These are phyloP conservation scores for Nannochloropsis gaditana DNA, from an alignment of 108 stramenopile genomes.

Conservation along the genomic window DNA sequence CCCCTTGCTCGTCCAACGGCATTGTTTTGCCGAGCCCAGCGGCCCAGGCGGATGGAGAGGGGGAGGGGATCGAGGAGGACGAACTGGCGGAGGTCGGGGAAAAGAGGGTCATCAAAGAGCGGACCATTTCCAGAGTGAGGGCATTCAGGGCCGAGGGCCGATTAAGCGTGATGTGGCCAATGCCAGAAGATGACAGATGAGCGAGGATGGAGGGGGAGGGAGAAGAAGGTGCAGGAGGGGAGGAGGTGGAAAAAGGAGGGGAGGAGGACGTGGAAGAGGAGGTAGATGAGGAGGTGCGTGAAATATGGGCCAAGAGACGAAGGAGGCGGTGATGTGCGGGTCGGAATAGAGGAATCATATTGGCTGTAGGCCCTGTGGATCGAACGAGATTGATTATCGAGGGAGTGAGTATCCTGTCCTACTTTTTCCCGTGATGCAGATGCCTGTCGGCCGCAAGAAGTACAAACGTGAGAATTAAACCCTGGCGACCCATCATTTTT, in stretches of 20 bases:
- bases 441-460: too few species aligned
- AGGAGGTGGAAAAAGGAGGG: too few species aligned
- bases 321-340: neutral
- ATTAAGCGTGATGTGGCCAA: slow-evolving; percentile 41
- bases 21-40: neutral
- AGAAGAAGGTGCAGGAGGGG: too few species aligned
- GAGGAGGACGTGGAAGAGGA: slow-evolving; percentile 5
- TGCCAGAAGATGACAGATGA: neutral
- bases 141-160: slow-evolving; percentile 52
- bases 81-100: neutral
- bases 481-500: too few species aligned
- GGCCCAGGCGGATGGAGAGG: neutral
- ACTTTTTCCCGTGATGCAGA: too few species aligned
- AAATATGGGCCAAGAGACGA: neutral
- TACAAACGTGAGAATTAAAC: too few species aligned
- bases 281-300: neutral
- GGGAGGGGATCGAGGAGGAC: neutral
- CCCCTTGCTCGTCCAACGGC: too few species aligned
- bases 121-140: slow-evolving; percentile 37
- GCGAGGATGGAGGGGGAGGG: neutral
- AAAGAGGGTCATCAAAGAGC: slow-evolving; percentile 21
- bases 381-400: too few species aligned
- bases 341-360: neutral
- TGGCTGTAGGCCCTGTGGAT: too few species aligned
- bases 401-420: too few species aligned